Evolutionary conservation across 192 early-diverging fungal species (phyloP), one percentile per base, ranked within the genome.

Genomic region (Oehlia diaphana): DNA sequence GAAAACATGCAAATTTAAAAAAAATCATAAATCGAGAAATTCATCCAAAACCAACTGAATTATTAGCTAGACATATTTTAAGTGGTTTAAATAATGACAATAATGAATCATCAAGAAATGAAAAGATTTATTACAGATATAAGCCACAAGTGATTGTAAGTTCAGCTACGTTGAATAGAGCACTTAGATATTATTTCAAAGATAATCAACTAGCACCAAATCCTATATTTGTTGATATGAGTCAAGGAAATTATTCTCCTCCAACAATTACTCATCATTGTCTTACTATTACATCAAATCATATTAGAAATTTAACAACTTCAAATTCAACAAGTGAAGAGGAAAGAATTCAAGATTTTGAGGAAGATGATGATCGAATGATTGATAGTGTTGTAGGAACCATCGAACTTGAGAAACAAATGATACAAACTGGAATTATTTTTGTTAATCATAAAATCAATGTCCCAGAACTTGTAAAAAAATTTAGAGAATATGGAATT

Each of bases 91-190:
- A n/a, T 62, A 49, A 31, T 19, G 72, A 63, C 16, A 33, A 2
- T 50, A 28, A 21, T 35, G 61, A 74, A 31, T 26, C 2, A 47
- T 47, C 44, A 47, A 47, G 44, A 47, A 47, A 10, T 13, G 64
- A 49, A 50, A 74, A 42, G 62, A 14, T 21, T 26, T 53, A 37
- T 63, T 63, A 21, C 35, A 9, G 7, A 8, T 78, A n/a, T 42
- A 79, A 78, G 63, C 87, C 77, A 14, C 93, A 93, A 63, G 74
- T 93, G 9, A 79, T 95, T 21, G 81, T 89, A 0, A 87, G 88
- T 14, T 93, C 92, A 0, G 94, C 94, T 8, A 95, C 94, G 9
- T 77, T 95, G 61, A 95, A 95, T 81, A 86, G 89, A 28, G 83
- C 86, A 4, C 77, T 93, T 16, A 87, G 92, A 12, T 70, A 88